phyloP scores from a whole-genome alignment of 805 yeast genomes.

The Suhomyces kilbournensis region DNA sequence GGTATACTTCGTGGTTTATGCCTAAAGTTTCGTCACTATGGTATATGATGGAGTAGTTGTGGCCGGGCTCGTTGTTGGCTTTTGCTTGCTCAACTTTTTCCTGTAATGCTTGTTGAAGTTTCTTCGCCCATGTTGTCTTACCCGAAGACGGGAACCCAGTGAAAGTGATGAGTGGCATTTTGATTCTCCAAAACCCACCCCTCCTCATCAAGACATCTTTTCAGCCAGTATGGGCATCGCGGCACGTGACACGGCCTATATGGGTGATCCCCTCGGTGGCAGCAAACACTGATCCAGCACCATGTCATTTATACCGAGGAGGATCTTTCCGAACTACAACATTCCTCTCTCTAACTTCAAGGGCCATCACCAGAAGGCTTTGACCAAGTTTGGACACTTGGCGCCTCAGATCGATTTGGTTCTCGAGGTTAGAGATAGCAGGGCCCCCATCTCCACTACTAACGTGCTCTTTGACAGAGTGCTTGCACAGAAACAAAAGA shows the following conservation, averaged over 20 bases:
- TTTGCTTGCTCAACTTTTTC: slow-evolving; percentile 39
- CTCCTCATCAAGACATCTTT: neutral
- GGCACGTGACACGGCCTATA: neutral
- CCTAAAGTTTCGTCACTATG: slow-evolving; percentile 80
- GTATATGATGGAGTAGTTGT: slow-evolving; percentile 57
- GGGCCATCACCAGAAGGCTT: slow-evolving; percentile 85
- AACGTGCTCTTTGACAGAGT: slow-evolving; percentile 75
- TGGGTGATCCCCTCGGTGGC: neutral
- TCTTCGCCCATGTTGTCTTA: slow-evolving; percentile 69
- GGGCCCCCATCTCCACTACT: slow-evolving; percentile 85
- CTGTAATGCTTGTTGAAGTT: slow-evolving; percentile 49
- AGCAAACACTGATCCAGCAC: neutral
- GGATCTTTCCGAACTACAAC: slow-evolving; percentile 68
- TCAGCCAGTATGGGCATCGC: neutral
- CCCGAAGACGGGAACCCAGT: slow-evolving; percentile 89
- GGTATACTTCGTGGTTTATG: slow-evolving; percentile 63
- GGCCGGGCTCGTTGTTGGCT: slow-evolving; percentile 44
- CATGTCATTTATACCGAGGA: slow-evolving; percentile 62
- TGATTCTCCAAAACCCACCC: neutral
- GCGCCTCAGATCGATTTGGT: slow-evolving; percentile 81
- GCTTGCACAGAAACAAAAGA: slow-evolving; percentile 49
- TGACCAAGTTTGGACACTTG: slow-evolving; percentile 60
- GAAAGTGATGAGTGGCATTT: slow-evolving; percentile 80
- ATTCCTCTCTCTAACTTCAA: slow-evolving; percentile 75
- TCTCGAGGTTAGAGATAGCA: slow-evolving; percentile 79